phyloP scores from a whole-genome alignment of 768 basidiomycete genomes.

The Calocybe cyanea region DNA sequence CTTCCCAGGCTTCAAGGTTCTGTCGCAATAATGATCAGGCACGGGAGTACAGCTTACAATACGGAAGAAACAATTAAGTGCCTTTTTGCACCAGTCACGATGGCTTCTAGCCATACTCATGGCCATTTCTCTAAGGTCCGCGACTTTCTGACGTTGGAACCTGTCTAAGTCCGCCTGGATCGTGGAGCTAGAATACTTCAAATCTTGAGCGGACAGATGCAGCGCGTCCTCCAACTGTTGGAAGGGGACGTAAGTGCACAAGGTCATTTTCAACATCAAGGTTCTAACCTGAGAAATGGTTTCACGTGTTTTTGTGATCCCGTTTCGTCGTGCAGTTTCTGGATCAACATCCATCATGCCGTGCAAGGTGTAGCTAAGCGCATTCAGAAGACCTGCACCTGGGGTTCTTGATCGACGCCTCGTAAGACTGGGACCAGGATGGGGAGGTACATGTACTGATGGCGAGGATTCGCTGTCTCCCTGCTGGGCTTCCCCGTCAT shows the following conservation, averaged over 20 bases:
- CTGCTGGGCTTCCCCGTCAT: slow-evolving; percentile 20
- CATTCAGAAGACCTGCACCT: slow-evolving; percentile 85
- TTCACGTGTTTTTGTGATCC: slow-evolving; percentile 92
- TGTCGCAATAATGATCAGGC: slow-evolving; percentile 25
- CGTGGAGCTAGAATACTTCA: slow-evolving; percentile 94
- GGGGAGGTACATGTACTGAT: slow-evolving; percentile 61
- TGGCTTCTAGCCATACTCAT: slow-evolving; percentile 88
- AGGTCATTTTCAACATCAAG: background rate
- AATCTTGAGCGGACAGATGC: slow-evolving; percentile 87
- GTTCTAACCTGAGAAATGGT: slow-evolving; percentile 82
- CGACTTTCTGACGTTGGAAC: slow-evolving; percentile 98
- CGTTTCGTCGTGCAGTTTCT: slow-evolving; percentile 88
- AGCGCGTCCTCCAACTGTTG: slow-evolving; percentile 89
- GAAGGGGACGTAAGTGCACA: slow-evolving; percentile 6
- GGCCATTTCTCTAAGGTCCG: slow-evolving; percentile 91
- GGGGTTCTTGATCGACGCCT: slow-evolving; percentile 55
- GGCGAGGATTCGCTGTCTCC: slow-evolving; percentile 37
- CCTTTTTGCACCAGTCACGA: slow-evolving; percentile 97
- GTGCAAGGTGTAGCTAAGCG: slow-evolving; percentile 90
- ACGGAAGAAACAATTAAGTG: slow-evolving; percentile 25
- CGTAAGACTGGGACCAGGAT: slow-evolving; percentile 73
- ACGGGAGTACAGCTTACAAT: background rate
- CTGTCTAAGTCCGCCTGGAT: slow-evolving; percentile 97
- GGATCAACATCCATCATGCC: slow-evolving; percentile 99
- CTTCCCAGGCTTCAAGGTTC: slow-evolving; percentile 98